Base-by-base conservation (phyloP, 306 rosid species). In the Spatholobus suberectus region DNA sequence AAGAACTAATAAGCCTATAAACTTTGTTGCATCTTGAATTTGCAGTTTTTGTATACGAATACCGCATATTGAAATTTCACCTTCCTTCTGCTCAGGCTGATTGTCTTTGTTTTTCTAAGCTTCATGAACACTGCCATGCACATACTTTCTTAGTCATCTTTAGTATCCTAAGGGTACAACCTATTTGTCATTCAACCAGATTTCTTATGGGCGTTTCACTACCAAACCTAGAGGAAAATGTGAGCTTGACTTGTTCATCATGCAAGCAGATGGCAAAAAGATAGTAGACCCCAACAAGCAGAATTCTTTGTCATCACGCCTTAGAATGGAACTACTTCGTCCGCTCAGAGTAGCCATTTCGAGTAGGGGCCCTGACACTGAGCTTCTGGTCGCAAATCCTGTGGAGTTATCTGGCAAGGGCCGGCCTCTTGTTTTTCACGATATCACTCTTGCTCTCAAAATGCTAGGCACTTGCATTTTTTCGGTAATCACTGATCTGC, bases 211-310 rank as follows among this genome's bases (percentile, higher is more conserved):
- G 37, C 96, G 99, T 43, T 92, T 94, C 86, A 58, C 87, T 43
- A 81, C 54, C 12, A 92, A 92, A 86, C 87, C 85, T 68, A 83
- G 85, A 73, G 89, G 88, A 75, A 85, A 63, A 68, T 94, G 95
- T 84, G 99, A 96, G 90, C 78, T 96, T 61, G 99, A 96, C 81
- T 89, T 96, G 89, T 96, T 96, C 88, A 89, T 96, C 57, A 68
- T 92, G 94, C 98, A 96, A 94, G 86, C 85, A 15, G 99, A 96
- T 86, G 96, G 97, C 20, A 96, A 94, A 84, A 96, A 94, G 89
- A 89, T 96, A 65, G 85, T 92, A 75, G 99, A 96, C 69, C 82
- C 91, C 4, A 87, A 87, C 89, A 96, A 96, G 91, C 94, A 89
- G 90, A 79, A 49, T 26, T 88, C 97, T 8, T 71, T 96, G 88